Evolutionary conservation across 73 alveolate genomes (phyloP).

Genomic region (Paramecium bursaria): DNA sequence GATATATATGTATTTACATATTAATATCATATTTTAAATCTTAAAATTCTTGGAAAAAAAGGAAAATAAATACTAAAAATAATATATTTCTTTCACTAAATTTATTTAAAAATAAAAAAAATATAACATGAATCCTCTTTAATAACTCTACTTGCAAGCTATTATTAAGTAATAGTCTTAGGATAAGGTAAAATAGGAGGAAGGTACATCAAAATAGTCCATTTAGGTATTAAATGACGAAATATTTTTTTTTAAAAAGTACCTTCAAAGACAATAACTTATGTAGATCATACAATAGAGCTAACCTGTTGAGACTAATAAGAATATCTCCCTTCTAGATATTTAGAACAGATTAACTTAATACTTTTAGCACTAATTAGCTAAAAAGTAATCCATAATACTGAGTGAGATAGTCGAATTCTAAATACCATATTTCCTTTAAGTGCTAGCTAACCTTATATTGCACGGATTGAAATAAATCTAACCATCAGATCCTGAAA

Average conservation of each 20-base stretch:
- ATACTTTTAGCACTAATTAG: slow-evolving; percentile 26
- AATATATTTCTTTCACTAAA: no score
- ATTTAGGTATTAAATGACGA: slow-evolving; percentile 13
- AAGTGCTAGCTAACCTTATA: slow-evolving; percentile 37
- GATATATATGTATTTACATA: no score
- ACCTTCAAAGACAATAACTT: slow-evolving; percentile 26
- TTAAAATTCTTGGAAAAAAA: no score
- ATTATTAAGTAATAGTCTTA: neutral
- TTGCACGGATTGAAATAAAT: slow-evolving; percentile 11
- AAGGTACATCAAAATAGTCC: neutral
- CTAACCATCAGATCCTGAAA: slow-evolving; percentile 12
- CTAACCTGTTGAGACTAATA: neutral
- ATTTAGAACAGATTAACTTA: slow-evolving; percentile 36
- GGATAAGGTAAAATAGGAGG: slow-evolving; percentile 42
- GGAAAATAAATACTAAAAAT: no score
- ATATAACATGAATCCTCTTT: slow-evolving; percentile 47
- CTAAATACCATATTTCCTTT: slow-evolving; percentile 31
- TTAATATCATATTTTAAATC: no score
- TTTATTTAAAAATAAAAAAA: no score
- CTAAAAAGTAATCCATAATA: slow-evolving; percentile 13
- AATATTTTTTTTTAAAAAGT: slow-evolving; percentile 30
- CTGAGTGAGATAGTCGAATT: slow-evolving; percentile 2
- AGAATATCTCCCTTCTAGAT: slow-evolving; percentile 10
- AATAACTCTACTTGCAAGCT: slow-evolving; percentile 18
- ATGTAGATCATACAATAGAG: neutral